Percentiles rank a stretch among this genome's conserved stretches.
phyloP scores from a whole-genome alignment of 345 rosid species.

The Syzygium aqueum region DNA sequence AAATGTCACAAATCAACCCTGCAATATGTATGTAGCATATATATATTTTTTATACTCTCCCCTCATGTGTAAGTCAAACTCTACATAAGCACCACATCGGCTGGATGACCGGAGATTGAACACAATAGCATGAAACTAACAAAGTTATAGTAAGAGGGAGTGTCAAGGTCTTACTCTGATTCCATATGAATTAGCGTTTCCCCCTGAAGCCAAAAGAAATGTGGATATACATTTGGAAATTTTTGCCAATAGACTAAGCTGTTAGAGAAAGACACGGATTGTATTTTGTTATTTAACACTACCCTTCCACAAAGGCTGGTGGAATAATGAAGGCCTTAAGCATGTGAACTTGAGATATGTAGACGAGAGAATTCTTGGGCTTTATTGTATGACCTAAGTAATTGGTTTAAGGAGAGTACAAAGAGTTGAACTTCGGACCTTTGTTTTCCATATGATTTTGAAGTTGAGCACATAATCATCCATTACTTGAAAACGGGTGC shows the following conservation, averaged over 20 bases:
- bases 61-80: not conserved
- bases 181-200: not conserved
- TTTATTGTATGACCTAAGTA: not conserved
- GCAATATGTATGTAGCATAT: not conserved
- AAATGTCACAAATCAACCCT: not conserved
- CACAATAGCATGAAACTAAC: not conserved
- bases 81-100: not conserved
- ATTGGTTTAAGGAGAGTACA: not conserved
- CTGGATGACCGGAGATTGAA: not conserved
- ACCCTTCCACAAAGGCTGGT: not conserved
- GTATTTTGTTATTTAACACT: not conserved
- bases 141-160: not conserved
- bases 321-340: not conserved
- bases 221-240: not conserved
- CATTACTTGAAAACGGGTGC: not conserved
- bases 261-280: not conserved
- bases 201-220: not conserved
- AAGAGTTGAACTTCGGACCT: not conserved
- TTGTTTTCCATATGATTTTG: not conserved
- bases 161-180: not conserved
- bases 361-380: not conserved
- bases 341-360: not conserved
- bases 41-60: not conserved
- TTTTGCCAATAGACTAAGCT: not conserved
- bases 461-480: not conserved